phyloP scores from a whole-genome alignment of 129 eudicot species.

The Artemisia argyi region DNA sequence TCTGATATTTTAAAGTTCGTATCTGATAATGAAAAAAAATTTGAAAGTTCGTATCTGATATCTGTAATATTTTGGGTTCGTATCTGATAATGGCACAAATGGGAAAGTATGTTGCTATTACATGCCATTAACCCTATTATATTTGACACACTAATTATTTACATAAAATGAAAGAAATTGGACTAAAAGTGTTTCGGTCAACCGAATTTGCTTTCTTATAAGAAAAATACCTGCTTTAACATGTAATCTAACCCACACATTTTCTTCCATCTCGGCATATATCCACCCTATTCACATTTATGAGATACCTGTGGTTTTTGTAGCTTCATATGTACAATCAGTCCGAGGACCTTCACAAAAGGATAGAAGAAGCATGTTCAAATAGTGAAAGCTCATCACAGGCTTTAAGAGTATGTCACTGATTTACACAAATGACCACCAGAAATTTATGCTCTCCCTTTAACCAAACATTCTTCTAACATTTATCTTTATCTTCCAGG shows the following conservation, averaged over 20 bases:
- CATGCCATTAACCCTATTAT: no score
- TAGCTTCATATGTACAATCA: constrained; percentile 62
- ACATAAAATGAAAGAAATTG: neutral
- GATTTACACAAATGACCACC: constrained; percentile 1
- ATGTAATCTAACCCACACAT: neutral
- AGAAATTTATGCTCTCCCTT: constrained; percentile 10
- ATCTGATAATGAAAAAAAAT: no score
- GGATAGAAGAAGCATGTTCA: constrained; percentile 42
- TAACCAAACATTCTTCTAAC: neutral
- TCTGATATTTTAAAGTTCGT: no score
- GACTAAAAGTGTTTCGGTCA: constrained; percentile 5
- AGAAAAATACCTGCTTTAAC: neutral
- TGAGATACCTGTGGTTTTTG: constrained; percentile 19
- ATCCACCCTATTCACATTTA: constrained; percentile 11
- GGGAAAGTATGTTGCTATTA: no score
- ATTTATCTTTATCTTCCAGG: constrained; percentile 41
- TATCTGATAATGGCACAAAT: no score
- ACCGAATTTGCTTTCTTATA: neutral
- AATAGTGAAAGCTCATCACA: constrained; percentile 50
- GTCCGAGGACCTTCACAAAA: constrained; percentile 50
- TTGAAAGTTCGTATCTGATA: no score
- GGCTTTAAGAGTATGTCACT: constrained; percentile 50
- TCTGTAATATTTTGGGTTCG: no score
- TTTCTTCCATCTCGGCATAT: constrained; percentile 6
- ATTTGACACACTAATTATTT: neutral